Conservation (phyloP, 1,284 basidiomycete genomes). For the Caloboletus inedulis region DNA sequence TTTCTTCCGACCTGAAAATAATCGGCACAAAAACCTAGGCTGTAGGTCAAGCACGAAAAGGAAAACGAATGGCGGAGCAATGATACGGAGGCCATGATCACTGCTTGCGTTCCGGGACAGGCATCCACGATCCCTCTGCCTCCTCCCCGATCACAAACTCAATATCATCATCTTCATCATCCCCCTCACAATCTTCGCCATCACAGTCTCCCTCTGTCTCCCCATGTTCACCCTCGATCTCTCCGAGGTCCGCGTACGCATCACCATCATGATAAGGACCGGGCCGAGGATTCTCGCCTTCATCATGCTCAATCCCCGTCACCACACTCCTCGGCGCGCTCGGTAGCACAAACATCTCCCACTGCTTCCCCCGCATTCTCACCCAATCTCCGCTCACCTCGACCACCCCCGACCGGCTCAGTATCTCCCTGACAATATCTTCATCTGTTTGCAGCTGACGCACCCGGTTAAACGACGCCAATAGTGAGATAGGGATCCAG, state of each 20-base stretch:
- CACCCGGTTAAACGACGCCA: conserved; percentile 87
- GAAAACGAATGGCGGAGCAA: not conserved
- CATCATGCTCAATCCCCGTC: not conserved
- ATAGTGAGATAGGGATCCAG: conserved; percentile 79
- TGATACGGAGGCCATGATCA: conserved; percentile 6
- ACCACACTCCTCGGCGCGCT: conserved; percentile 52
- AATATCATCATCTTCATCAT: conserved; percentile 56
- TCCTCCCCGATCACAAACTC: conserved; percentile 49
- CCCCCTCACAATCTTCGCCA: conserved; percentile 32
- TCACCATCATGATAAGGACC: not conserved
- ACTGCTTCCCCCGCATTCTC: conserved; percentile 54
- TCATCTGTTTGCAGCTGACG: conserved; percentile 65
- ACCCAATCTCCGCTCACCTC: conserved; percentile 74
- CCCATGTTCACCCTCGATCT: conserved; percentile 21
- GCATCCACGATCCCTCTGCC: conserved; percentile 42
- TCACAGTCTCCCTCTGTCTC: conserved; percentile 28
- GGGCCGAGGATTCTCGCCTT: not conserved
- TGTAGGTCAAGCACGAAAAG: conserved; percentile 1
- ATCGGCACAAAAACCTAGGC: conserved; percentile 7
- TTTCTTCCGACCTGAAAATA: conserved; percentile 16
- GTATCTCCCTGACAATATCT: conserved; percentile 67
- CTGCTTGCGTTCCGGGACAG: conserved; percentile 37
- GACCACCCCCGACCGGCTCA: conserved; percentile 64
- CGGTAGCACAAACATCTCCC: conserved; percentile 73
- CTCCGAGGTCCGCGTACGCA: conserved; percentile 7